These are phyloP conservation scores for Incumbomyces lentus DNA, from an alignment of 2,329 filamentous ascomycete genomes.

Conservation along the genomic window DNA sequence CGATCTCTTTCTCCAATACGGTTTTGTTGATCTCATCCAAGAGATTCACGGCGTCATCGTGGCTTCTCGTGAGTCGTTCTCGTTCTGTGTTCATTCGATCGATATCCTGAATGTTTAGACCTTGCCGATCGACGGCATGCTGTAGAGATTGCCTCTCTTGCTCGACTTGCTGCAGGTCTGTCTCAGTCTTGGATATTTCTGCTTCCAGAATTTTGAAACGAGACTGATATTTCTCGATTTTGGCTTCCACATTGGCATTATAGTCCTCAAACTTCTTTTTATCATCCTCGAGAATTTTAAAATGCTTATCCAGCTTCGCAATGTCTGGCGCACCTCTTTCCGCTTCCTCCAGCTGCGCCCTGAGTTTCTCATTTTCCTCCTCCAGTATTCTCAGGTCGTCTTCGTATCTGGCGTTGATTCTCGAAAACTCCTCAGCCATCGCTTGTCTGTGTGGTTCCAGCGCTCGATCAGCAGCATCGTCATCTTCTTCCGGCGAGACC, in stretches of 20 bases:
- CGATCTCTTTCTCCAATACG: slow-evolving; percentile 76
- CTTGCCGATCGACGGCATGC: slow-evolving; percentile 78
- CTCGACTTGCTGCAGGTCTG: slow-evolving; percentile 69
- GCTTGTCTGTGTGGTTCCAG: slow-evolving; percentile 73
- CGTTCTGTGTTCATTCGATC: slow-evolving; percentile 96
- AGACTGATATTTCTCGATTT: slow-evolving; percentile 78
- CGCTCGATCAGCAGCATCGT: slow-evolving; percentile 69
- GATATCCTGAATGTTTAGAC: slow-evolving; percentile 95
- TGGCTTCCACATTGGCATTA: slow-evolving; percentile 71
- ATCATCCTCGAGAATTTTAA: slow-evolving; percentile 89
- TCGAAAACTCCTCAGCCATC: slow-evolving; percentile 83
- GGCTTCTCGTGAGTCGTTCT: slow-evolving; percentile 80
- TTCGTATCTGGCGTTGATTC: slow-evolving; percentile 71
- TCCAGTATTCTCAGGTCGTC: slow-evolving; percentile 79
- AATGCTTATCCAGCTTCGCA: slow-evolving; percentile 73
- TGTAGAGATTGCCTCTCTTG: slow-evolving; percentile 72
- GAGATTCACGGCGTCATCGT: slow-evolving; percentile 63
- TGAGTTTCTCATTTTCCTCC: slow-evolving; percentile 68
- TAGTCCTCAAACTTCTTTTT: slow-evolving; percentile 92
- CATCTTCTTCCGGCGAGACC: slow-evolving; percentile 78
- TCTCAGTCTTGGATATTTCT: slow-evolving; percentile 67
- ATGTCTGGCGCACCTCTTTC: slow-evolving; percentile 79
- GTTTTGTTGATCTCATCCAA: slow-evolving; percentile 78
- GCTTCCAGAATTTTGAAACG: slow-evolving; percentile 74
- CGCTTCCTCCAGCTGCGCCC: slow-evolving; percentile 78